Base-by-base conservation (phyloP, 495 filamentous ascomycete genomes). In the Lasiosphaeria ovina region DNA sequence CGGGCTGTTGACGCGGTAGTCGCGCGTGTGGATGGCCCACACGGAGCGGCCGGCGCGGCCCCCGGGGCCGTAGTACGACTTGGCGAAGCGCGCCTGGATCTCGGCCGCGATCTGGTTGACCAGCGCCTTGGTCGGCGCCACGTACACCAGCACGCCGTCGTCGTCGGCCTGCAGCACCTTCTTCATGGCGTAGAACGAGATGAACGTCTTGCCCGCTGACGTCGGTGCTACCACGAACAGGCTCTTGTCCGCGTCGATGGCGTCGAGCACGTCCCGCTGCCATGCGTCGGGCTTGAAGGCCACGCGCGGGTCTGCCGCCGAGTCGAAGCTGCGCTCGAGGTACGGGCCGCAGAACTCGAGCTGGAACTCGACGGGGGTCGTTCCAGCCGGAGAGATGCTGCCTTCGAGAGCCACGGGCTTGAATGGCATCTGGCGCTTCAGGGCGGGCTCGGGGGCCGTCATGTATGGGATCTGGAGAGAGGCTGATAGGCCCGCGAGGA, bases 31-130 rank as follows among this genome's bases (percentile, higher is more conserved):
- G 44, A 93, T 90, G 3, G 86, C 87, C 89, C 89, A 93, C 3
- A 92, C 84, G 0, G 85, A 85, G 64, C 84, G 84, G 2, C 83
- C 87, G 9, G 74, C 69, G 11, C 80, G 74, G 38, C 38, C 24
- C 24, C 24, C 24, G 24, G 24, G 24, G 2, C 24, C 24, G 24
- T 77, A 74, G 59, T 77, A 81, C 0, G 68, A 75, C 66, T 92
- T 93, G 3, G 77, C 80, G 67, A 91, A 93, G 34, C 88, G 64
- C 42, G 74, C 77, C 59, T 77, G 72, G 6, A 92, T 74, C 69
- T 92, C 89, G 6, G 89, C 89, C 0, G 87, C 89, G 62, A 93
- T 91, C 66, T 92, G 89, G 68, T 92, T 93, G 58, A 93, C 89
- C 11, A 93, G 72, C 7, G 89, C 89, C 71, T 93, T 93, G 1